phyloP scores from a whole-genome alignment of 2,329 filamentous ascomycete species.

The Hypoxylon sp. region DNA sequence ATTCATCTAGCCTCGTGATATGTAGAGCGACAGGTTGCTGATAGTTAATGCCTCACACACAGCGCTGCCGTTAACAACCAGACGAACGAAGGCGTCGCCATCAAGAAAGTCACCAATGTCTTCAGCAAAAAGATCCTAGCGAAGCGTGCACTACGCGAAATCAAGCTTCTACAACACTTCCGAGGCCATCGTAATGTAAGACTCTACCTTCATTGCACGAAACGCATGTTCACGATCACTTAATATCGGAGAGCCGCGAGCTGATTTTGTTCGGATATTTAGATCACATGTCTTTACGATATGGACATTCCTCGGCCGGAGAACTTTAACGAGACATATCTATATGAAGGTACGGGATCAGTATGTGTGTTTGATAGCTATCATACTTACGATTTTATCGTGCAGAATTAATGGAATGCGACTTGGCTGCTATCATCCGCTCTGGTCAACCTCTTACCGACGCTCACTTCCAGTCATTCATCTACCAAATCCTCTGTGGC shows the following conservation, averaged over 20 bases:
- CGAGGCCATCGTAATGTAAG: conserved; percentile 87
- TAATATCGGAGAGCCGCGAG: neutral
- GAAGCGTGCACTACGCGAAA: conserved; percentile 96
- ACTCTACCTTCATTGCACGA: neutral
- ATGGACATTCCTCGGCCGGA: conserved; percentile 99
- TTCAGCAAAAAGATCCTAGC: conserved; percentile 99
- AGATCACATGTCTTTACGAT: conserved; percentile 99
- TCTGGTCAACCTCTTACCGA: conserved; percentile 97
- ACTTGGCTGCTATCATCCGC: conserved; percentile 96
- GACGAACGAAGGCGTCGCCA: conserved; percentile 92
- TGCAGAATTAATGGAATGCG: conserved; percentile 98
- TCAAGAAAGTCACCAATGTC: conserved; percentile 99
- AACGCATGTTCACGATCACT: neutral
- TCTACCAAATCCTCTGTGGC: conserved; percentile 99
- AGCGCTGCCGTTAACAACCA: conserved; percentile 94
- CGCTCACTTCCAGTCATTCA: conserved; percentile 99
- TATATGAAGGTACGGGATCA: conserved; percentile 85
- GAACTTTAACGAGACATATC: conserved; percentile 98
- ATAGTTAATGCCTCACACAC: conserved; percentile 39
- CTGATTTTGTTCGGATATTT: conserved; percentile 47
- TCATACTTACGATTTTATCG: conserved; percentile 35
- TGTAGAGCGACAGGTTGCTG: conserved; percentile 9
- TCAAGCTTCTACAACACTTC: conserved; percentile 99
- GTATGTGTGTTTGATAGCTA: conserved; percentile 3
- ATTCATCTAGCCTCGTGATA: neutral